Evolutionary conservation across 352 stramenopile genomes (phyloP), one percentile per base, ranked within the genome.

Genomic region (Globisporangium radiosum): DNA sequence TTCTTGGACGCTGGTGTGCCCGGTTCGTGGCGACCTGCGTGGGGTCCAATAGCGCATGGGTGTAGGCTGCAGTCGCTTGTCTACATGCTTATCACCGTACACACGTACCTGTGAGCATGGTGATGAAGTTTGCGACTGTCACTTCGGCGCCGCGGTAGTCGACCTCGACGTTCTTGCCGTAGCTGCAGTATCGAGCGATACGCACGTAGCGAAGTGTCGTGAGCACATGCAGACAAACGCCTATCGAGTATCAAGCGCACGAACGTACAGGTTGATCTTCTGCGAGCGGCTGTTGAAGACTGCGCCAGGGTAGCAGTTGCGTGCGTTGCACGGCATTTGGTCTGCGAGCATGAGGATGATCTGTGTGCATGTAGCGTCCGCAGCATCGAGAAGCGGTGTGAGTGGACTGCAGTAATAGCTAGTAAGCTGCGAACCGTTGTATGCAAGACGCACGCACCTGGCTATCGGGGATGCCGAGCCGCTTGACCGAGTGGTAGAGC

Each of bases 321-420:
- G 75, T 19, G 87, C 70, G 60, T 97, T 97, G 78, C 90, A 97
- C 13, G 90, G 88, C 75, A 98, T 97, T 85, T 98, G 93, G 73
- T 98, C 94, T 3, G 92, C 95, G n/a, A 98, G 77, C 92, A 98
- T 94, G 43, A 98, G 66, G 58, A 97, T 93, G 69, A 99, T 98
- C 72, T 94, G 68, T 4, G n/a, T 38, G n/a, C 15, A 52, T 11
- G 47, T 8, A 25, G 25, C 25, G 25, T 25, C 25, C 25, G 25
- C 25, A 25, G 13, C 42, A 45, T 45, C n/a, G 43, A 47, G 10
- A 11, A 47, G 45, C 17, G 5, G 15, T 33, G 45, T 50, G 1
- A 50, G 45, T n/a, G 6, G 4, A 15, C 9, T 9, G 44, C 5
- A 13, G 7, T 9, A 47, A 14, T 11, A 25, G 7, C n/a, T 25